Conservation (phyloP, 805 yeast species). For the Barnettozyma californica region DNA sequence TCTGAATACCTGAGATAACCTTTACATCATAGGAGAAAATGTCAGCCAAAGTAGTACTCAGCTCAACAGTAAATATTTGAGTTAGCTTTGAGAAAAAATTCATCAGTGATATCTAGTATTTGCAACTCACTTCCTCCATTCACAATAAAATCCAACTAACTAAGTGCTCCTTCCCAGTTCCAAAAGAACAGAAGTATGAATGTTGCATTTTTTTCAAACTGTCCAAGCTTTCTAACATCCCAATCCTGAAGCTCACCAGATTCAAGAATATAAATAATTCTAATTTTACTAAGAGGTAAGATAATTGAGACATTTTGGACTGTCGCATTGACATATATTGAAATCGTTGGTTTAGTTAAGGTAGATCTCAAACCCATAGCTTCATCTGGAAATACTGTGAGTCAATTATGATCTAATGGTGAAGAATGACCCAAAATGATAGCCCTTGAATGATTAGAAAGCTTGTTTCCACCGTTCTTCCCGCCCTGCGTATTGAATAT, state of each 20-base stretch:
- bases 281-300: slow-evolving; percentile 46
- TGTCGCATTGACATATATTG: slow-evolving; percentile 59
- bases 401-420: slow-evolving; percentile 41
- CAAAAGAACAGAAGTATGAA: slow-evolving; percentile 89
- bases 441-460: slow-evolving; percentile 41
- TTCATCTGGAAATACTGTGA: slow-evolving; percentile 78
- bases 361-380: slow-evolving; percentile 61
- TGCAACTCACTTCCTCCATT: slow-evolving; percentile 98
- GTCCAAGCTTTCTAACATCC: slow-evolving; percentile 69
- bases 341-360: slow-evolving; percentile 40
- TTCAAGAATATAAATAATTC: slow-evolving; percentile 78
- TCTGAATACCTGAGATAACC: too few species aligned
- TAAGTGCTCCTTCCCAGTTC: slow-evolving; percentile 89
- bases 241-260: slow-evolving; percentile 79
- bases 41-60: too few species aligned
- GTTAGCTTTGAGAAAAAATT: too few species aligned
- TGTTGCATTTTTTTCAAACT: slow-evolving; percentile 70
- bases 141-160: slow-evolving; percentile 68
- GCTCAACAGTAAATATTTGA: too few species aligned
- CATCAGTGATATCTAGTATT: too few species aligned
- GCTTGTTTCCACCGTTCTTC: slow-evolving; percentile 26
- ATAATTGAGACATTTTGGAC: slow-evolving; percentile 54
- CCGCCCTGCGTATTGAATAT: slow-evolving; percentile 25
- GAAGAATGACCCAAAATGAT: slow-evolving; percentile 40
- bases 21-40: too few species aligned